A percentile compares a stretch with the other conserved stretches of the same genome.
Conservation (phyloP, 2,329 filamentous ascomycete genomes). For the Fusarium hostae region DNA sequence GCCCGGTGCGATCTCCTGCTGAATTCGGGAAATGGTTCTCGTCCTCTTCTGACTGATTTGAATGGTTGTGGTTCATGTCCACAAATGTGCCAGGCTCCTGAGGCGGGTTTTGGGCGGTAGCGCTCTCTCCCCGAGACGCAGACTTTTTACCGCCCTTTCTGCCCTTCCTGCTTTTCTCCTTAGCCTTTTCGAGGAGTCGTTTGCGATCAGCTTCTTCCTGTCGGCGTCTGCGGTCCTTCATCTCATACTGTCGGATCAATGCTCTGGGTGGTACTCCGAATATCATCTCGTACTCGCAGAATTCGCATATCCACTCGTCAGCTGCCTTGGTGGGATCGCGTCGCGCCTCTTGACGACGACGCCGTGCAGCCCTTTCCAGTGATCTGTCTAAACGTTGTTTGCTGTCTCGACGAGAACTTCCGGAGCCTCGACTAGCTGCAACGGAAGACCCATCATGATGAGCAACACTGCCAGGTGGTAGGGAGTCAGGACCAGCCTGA, state of each 20-base stretch:
- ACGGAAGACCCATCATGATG: constrained; percentile 52
- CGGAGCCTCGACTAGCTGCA: constrained; percentile 45
- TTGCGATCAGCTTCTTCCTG: constrained; percentile 88
- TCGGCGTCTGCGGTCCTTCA: constrained; percentile 88
- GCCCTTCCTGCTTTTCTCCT: constrained; percentile 89
- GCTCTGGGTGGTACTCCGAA: constrained; percentile 88
- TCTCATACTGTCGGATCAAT: constrained; percentile 90
- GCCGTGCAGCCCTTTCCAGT: constrained; percentile 78
- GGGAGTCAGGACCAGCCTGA: constrained; percentile 25
- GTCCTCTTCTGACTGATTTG: constrained; percentile 54
- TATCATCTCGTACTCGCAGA: constrained; percentile 97
- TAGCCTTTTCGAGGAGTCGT: constrained; percentile 88
- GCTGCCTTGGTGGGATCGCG: constrained; percentile 75
- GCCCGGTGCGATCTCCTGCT: constrained; percentile 30
- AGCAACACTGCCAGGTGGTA: constrained; percentile 25
- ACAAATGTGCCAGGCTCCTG: constrained; percentile 38
- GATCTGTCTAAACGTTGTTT: constrained; percentile 76
- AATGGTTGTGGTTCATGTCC: constrained; percentile 48
- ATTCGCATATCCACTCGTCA: constrained; percentile 95
- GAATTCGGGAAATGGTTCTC: constrained; percentile 45
- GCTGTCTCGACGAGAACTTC: constrained; percentile 62
- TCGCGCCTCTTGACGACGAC: constrained; percentile 81
- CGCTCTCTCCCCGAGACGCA: constrained; percentile 43
- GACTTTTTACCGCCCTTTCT: constrained; percentile 83
- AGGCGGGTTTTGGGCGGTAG: constrained; percentile 34